phyloP scores from a whole-genome alignment of 2,329 filamentous ascomycete genomes.

The Fusarium marasasianum region DNA sequence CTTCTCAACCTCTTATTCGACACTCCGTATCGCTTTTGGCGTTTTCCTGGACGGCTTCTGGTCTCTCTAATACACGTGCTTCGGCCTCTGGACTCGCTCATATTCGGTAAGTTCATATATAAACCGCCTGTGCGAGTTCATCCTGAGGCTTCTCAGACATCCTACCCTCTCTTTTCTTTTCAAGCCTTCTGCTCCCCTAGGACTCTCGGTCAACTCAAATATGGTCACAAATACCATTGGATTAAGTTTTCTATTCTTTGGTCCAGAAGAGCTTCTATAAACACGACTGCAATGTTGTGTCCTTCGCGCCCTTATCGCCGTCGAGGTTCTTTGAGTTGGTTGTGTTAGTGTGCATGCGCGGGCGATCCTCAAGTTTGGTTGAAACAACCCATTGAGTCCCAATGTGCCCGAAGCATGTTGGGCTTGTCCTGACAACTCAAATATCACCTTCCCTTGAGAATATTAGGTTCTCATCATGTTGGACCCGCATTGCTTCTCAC shows the following conservation, averaged over 20 bases:
- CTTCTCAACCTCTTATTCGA: constrained; percentile 7
- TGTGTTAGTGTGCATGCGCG: constrained; percentile 25
- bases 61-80: constrained; percentile 8
- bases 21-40: constrained; percentile 5
- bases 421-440: constrained; percentile 13
- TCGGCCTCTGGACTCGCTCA: not conserved
- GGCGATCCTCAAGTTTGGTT: constrained; percentile 19
- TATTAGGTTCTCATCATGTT: not conserved
- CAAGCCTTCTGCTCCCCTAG: not conserved
- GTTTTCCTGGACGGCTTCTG: constrained; percentile 6
- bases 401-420: constrained; percentile 20
- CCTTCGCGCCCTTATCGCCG: constrained; percentile 7
- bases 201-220: not conserved
- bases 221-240: constrained; percentile 5
- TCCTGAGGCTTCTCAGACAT: constrained; percentile 6
- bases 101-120: constrained; percentile 22
- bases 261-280: constrained; percentile 3
- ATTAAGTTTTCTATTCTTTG: not conserved
- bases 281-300: constrained; percentile 8
- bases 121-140: not conserved
- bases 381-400: constrained; percentile 21
- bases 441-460: not conserved
- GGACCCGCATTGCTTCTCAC: not conserved
- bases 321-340: constrained; percentile 2
- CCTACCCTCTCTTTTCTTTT: constrained; percentile 1